Base-by-base conservation (phyloP, 2,329 filamentous ascomycete species). In the Coleophoma crateriformis region DNA sequence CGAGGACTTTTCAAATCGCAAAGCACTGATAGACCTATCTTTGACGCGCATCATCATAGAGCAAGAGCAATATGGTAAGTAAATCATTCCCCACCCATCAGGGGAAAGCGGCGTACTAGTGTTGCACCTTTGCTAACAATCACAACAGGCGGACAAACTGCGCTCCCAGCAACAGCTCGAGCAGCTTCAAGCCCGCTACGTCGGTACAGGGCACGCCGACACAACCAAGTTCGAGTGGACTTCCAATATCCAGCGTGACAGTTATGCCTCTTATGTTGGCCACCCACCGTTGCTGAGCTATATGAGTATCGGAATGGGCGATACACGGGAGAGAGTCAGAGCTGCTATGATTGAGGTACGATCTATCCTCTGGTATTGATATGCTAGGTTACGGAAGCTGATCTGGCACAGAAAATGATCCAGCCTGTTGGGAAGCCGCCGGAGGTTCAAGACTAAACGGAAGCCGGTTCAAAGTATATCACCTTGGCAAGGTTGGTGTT, bases 171-270 rank as follows among this genome's bases (percentile, higher is more conserved):
- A 99, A 71, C 94, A 99, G 70, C 91, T 99, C 66, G 94, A 99
- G 72, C 86, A 90, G 57, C 87, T 97, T 15, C 94, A 99, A 72
- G 86, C 91, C 64, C 95, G 95, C 64, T 96, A 94, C 75, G 79
- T 99, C 63, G 94, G 94, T 60, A 97, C 94, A 4, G 94, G 94
- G 20, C 91, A 96, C 69, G 89, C 92, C 40, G 94, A 99, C 73
- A 97, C 92, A 13, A 95, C 90, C 22, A 95, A 90, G 69, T 94
- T 94, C 84, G 94, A 99, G 72, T 99, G 91, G 90, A 87, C 87
- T 46, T 91, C 88, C 52, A 99, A 97, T 73, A 92, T 97, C 65
- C 82, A 90, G 66, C 90, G 94, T 67, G 94, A 99, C 74, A 95
- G 87, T 19, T 91, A 92, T 66, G 82, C 90, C 17, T 90, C 85